Conservation (phyloP, 2,329 filamentous ascomycete genomes). For the Passalora sequoiae region DNA sequence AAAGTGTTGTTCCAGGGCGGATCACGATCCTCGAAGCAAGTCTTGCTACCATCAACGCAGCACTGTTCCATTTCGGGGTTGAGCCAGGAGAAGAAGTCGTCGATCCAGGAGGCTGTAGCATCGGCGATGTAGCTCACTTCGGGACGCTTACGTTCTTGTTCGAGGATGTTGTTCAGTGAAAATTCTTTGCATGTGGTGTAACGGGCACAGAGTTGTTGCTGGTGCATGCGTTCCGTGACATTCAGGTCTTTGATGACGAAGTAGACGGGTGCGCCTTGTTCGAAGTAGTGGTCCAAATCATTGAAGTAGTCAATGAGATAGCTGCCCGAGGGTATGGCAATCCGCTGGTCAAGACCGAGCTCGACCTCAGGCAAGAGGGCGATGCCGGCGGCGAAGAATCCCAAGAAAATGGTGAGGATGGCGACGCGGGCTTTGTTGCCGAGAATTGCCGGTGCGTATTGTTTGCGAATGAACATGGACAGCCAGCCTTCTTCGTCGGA, state of each 20-base stretch:
- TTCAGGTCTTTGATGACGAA: constrained; percentile 85
- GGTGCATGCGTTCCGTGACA: constrained; percentile 66
- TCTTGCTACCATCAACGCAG: constrained; percentile 57
- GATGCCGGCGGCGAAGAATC: constrained; percentile 77
- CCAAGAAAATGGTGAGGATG: constrained; percentile 77
- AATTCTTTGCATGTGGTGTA: constrained; percentile 82
- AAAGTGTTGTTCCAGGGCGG: constrained; percentile 88
- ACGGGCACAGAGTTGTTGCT: constrained; percentile 82
- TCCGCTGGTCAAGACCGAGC: constrained; percentile 87
- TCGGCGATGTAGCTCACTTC: constrained; percentile 83
- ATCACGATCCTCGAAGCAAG: constrained; percentile 72
- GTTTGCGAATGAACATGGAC: constrained; percentile 83
- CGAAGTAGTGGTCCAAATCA: constrained; percentile 88
- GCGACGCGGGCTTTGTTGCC: constrained; percentile 72
- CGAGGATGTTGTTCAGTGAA: constrained; percentile 82
- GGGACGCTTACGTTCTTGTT: constrained; percentile 87
- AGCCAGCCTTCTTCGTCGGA: constrained; percentile 77
- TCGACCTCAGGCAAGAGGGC: constrained; percentile 79
- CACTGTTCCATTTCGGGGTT: constrained; percentile 73
- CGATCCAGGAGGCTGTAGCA: constrained; percentile 89
- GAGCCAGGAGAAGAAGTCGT: constrained; percentile 96
- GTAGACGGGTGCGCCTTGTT: constrained; percentile 88
- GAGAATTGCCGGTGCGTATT: constrained; percentile 77
- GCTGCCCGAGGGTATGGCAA: constrained; percentile 87
- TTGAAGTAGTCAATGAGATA: constrained; percentile 97